Base-by-base conservation (phyloP, 371 early-diverging fungal species). In the Nematocida sp. region DNA sequence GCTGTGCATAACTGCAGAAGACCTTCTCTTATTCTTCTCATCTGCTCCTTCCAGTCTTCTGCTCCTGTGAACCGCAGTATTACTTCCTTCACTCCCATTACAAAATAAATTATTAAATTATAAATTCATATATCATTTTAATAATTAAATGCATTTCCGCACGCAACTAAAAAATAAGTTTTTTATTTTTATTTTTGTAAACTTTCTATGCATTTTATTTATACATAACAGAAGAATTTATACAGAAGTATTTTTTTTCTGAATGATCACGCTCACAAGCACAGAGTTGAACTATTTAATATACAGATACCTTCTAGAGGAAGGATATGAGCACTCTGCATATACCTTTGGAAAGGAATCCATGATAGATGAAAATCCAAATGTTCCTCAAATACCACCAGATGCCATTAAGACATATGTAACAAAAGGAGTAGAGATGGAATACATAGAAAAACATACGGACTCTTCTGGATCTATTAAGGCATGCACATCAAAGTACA, bases 1-100 rank as follows among this genome's bases (percentile, higher is more conserved):
- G 84, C 83, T 40, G 67, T 77, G 30, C 80, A 35, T 53, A 54
- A 28, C 77, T 84, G 82, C 9, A 60, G 23, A 9, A 80, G 53
- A 28, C 66, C 7, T 33, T 80, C 67, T 57, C 79, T 54, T n/a
- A n/a, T n/a, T n/a, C n/a, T n/a, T n/a, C n/a, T n/a, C n/a, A n/a
- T n/a, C n/a, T n/a, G n/a, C n/a, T n/a, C n/a, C n/a, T n/a, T n/a
- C n/a, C n/a, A n/a, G n/a, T n/a, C n/a, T n/a, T n/a, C n/a, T n/a
- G n/a, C n/a, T n/a, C n/a, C n/a, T n/a, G n/a, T n/a, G n/a, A n/a
- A n/a, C n/a, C n/a, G n/a, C n/a, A n/a, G n/a, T n/a, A n/a, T n/a
- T n/a, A n/a, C n/a, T n/a, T n/a, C n/a, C n/a, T n/a, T n/a, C n/a
- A n/a, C n/a, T n/a, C n/a, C n/a, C n/a, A n/a, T n/a, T n/a, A n/a